Evolutionary conservation across 2,329 filamentous ascomycete genomes (phyloP).

Genomic region (Ophiostoma himal-ulmi): DNA sequence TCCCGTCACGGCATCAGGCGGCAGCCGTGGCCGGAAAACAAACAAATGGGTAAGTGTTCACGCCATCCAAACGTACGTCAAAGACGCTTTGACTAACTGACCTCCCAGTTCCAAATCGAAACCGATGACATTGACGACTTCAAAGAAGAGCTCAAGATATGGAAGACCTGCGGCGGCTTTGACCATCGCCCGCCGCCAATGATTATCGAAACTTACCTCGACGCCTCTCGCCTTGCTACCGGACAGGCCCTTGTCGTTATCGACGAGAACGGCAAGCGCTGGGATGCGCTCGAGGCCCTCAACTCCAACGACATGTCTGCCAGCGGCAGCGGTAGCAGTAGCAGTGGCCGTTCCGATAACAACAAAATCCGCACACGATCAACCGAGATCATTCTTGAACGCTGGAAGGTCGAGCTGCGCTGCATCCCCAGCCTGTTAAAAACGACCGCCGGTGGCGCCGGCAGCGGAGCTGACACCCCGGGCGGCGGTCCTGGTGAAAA

Average conservation of each 20-base stretch:
- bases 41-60: slow-evolving; percentile 75
- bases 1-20: slow-evolving; percentile 55
- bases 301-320: slow-evolving; percentile 54
- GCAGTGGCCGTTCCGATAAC: slow-evolving; percentile 30
- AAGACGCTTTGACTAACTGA: background rate
- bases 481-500: background rate
- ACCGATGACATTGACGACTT: slow-evolving; percentile 89
- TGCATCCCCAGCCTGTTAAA: slow-evolving; percentile 38
- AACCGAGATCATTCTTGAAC: slow-evolving; percentile 77
- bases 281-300: slow-evolving; percentile 83
- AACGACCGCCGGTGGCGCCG: slow-evolving; percentile 11
- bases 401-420: slow-evolving; percentile 83
- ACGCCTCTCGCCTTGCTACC: slow-evolving; percentile 69
- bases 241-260: slow-evolving; percentile 83
- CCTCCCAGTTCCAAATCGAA: slow-evolving; percentile 79
- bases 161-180: slow-evolving; percentile 73
- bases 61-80: background rate
- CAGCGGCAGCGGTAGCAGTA: slow-evolving; percentile 37
- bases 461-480: background rate
- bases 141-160: slow-evolving; percentile 69
- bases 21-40: slow-evolving; percentile 51
- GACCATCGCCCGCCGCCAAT: slow-evolving; percentile 74
- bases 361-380: slow-evolving; percentile 24
- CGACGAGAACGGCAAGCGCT: slow-evolving; percentile 84
- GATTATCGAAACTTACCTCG: slow-evolving; percentile 85